Conservation (phyloP, 2,329 filamentous ascomycete species). For the Diaporthe sp. region DNA sequence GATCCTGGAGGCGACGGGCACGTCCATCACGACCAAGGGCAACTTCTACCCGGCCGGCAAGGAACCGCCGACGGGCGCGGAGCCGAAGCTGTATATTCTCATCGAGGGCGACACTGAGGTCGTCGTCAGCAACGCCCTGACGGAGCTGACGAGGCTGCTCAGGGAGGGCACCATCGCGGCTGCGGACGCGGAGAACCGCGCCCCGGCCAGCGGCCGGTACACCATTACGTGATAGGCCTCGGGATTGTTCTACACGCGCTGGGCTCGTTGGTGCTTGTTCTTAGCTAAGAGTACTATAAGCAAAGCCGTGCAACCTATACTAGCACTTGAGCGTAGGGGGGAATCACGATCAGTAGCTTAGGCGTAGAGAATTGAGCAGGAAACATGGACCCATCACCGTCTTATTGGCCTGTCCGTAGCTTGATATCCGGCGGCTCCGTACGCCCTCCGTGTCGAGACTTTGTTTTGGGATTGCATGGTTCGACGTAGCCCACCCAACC, state of each 20-base stretch:
- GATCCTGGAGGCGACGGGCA: slow-evolving; percentile 93
- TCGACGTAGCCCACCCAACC: background rate
- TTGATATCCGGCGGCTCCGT: background rate
- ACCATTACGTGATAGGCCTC: slow-evolving; percentile 75
- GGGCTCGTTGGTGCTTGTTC: background rate
- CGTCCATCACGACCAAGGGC: slow-evolving; percentile 97
- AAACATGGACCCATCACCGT: background rate
- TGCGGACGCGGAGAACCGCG: slow-evolving; percentile 85
- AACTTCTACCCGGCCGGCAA: slow-evolving; percentile 89
- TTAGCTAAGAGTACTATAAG: background rate
- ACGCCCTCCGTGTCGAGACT: background rate
- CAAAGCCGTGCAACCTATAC: background rate
- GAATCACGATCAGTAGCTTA: background rate
- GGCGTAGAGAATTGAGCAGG: background rate
- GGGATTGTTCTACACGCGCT: background rate
- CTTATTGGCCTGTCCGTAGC: background rate
- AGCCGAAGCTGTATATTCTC: slow-evolving; percentile 97
- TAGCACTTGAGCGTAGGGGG: background rate
- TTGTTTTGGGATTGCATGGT: background rate
- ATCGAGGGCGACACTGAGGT: slow-evolving; percentile 98
- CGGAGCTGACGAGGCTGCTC: slow-evolving; percentile 87
- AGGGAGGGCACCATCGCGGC: slow-evolving; percentile 93
- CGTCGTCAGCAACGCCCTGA: slow-evolving; percentile 89
- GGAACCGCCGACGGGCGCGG: slow-evolving; percentile 78
- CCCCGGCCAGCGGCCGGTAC: slow-evolving; percentile 85